Evolutionary conservation across 257 asterid species (phyloP).

Genomic region (Solanum paucissectum): DNA sequence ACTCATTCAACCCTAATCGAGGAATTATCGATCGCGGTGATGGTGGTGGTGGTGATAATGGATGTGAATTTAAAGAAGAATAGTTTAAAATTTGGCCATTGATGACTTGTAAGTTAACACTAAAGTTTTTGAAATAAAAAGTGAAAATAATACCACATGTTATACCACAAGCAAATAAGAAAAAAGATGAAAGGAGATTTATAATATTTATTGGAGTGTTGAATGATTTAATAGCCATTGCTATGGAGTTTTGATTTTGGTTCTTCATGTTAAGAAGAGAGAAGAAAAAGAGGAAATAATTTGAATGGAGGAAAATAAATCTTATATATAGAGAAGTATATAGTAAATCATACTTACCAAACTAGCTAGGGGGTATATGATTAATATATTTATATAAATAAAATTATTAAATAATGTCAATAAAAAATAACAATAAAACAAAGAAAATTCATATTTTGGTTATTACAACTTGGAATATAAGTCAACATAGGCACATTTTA

Average conservation of each 20-base stretch:
- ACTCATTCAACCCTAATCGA: not conserved
- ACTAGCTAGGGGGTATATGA: not conserved
- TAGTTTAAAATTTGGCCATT: conserved; percentile 24
- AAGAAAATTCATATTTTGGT: not conserved
- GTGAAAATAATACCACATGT: conserved; percentile 41
- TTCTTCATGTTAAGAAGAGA: conserved; percentile 16
- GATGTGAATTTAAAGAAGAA: conserved; percentile 15
- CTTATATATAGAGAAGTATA: not conserved
- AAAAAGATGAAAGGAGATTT: conserved; percentile 20
- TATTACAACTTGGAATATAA: not conserved
- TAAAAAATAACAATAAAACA: not conserved
- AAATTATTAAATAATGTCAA: not conserved
- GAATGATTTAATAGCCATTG: not conserved
- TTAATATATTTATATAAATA: not conserved
- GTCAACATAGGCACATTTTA: not conserved
- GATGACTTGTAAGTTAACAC: conserved; percentile 43
- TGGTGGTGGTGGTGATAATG: not conserved
- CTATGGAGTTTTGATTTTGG: conserved; percentile 3
- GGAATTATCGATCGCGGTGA: not conserved
- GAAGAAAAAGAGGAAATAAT: not conserved
- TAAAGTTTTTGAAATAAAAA: conserved; percentile 36
- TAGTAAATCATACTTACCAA: not conserved
- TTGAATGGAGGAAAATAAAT: not conserved
- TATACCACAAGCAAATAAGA: conserved; percentile 42
- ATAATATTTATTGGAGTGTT: conserved; percentile 16